Base-by-base conservation (phyloP, 208 protist genomes). In the Tritrichomonas foetus region DNA sequence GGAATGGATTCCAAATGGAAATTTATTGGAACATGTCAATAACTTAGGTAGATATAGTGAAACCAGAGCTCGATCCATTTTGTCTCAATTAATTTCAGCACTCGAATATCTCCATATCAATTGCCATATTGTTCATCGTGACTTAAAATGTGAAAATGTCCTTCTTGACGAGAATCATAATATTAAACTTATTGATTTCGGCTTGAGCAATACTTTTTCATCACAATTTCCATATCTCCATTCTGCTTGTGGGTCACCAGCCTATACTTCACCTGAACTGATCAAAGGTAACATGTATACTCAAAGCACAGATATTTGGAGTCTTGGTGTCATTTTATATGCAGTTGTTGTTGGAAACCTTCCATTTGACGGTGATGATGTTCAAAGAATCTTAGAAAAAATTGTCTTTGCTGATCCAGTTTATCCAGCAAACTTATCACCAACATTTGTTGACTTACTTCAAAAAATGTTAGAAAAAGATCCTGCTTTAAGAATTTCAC, bases 11-110 rank as follows among this genome's bases (percentile, higher is more conserved):
- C n/a, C 33, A 89, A 61, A 92, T 92, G 93, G 93, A 47, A 55
- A 94, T 36, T 36, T 94, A 1, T 27, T 94, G 14, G 93, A 93
- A 36, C 11, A 49, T 41, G 72, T 94, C 14, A 94, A 94, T 53
- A 33, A n/a, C 1, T 3, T 44, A 0, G 49, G 50, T 39, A 92
- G 53, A 55, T n/a, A n/a, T n/a, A n/a, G n/a, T n/a, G n/a, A n/a
- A n/a, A n/a, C n/a, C n/a, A n/a, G n/a, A n/a, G n/a, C n/a, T n/a
- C n/a, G n/a, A n/a, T n/a, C n/a, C n/a, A n/a, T n/a, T n/a, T 75
- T 75, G 11, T 75, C 33, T 36, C 69, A 75, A 41, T 75, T 75
- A 75, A 8, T 75, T 75, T 36, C 36, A 75, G 33, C 69, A n/a
- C 2, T 75, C 0, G 69, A 75, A 44, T 75, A 75, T 41, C n/a